Base-by-base conservation (phyloP, 306 rosid genomes). In the Trichosanthes cucumerina region DNA sequence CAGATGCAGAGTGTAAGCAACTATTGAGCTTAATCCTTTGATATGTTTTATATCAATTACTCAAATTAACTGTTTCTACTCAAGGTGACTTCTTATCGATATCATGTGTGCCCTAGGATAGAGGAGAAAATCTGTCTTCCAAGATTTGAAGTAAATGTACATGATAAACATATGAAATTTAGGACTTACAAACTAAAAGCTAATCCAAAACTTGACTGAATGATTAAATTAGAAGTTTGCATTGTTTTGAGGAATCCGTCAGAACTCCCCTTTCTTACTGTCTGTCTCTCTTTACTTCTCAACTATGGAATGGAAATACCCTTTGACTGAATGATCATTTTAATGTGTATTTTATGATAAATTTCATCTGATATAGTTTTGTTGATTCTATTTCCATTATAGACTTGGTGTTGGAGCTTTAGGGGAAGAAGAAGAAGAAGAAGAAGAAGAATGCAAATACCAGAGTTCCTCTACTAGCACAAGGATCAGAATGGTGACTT, bases 341-440 rank as follows among this genome's bases (percentile, higher is more conserved):
- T 76, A 49, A 74, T 59, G 26, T 70, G 73, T 64, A 69, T 64
- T 11, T 39, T 10, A 68, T 41, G 33, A 68, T 28, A 79, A 66
- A 24, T n/a, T 50, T 31, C 68, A 73, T 46, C 59, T 47, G 78
- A 52, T 59, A 79, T 86, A 84, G 78, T 82, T 52, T 43, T 78
- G 64, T 81, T 77, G 12, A 68, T 85, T 86, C 58, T 76, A 2
- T 74, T 85, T 87, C 77, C 70, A 81, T 82, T 84, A 86, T 80
- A 95, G 97, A 95, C 86, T 87, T 91, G 92, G 99, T 95, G 86
- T 86, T 95, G 91, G 99, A 95, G 97, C 90, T 95, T 78, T 85
- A 89, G 84, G 76, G 78, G 80, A 53, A 81, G 81, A 79, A 84
- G 81, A 28, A 14, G 80, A 53, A 81, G 81, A 79, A 84, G 81